Evolutionary conservation across 1,284 basidiomycete species (phyloP).

Genomic region (Porphyrellus sp.): DNA sequence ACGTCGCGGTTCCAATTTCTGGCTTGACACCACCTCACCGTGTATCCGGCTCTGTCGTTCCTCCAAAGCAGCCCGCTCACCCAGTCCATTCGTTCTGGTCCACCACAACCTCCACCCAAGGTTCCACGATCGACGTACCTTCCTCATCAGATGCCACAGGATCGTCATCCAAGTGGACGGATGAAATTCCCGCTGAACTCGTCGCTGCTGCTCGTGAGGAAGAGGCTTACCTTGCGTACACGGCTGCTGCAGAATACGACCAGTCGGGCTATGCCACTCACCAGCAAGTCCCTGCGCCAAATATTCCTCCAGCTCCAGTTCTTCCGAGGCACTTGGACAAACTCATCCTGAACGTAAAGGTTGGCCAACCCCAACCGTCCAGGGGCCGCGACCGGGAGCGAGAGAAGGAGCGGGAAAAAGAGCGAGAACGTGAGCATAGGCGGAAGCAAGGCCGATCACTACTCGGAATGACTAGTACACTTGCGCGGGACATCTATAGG

Average conservation of each 20-base stretch:
- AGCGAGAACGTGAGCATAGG: slow-evolving; percentile 33
- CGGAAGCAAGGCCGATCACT: slow-evolving; percentile 33
- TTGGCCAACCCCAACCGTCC: slow-evolving; percentile 32
- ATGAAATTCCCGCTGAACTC: slow-evolving; percentile 70
- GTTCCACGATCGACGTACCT: slow-evolving; percentile 24
- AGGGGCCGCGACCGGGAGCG: slow-evolving; percentile 37
- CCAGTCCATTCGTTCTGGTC: slow-evolving; percentile 37
- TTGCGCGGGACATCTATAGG: slow-evolving; percentile 28
- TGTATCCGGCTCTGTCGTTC: slow-evolving; percentile 34
- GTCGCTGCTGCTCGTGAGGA: slow-evolving; percentile 80
- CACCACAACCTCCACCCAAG: slow-evolving; percentile 37
- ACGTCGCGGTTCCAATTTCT: slow-evolving; percentile 59
- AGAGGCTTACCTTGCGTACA: slow-evolving; percentile 64
- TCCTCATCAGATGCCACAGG: slow-evolving; percentile 27
- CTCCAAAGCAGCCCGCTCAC: slow-evolving; percentile 35
- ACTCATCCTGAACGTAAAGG: slow-evolving; percentile 79
- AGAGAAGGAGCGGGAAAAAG: slow-evolving; percentile 32
- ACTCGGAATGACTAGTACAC: slow-evolving; percentile 31
- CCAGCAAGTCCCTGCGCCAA: slow-evolving; percentile 54
- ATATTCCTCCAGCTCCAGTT: slow-evolving; percentile 80
- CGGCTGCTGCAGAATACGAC: slow-evolving; percentile 34
- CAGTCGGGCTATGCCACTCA: slow-evolving; percentile 23
- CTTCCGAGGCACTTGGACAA: slow-evolving; percentile 92
- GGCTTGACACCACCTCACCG: slow-evolving; percentile 34
- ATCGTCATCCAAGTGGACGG: slow-evolving; percentile 62